Evolutionary conservation across 1,284 basidiomycete genomes (phyloP).

Genomic region (Vanrija sp.): DNA sequence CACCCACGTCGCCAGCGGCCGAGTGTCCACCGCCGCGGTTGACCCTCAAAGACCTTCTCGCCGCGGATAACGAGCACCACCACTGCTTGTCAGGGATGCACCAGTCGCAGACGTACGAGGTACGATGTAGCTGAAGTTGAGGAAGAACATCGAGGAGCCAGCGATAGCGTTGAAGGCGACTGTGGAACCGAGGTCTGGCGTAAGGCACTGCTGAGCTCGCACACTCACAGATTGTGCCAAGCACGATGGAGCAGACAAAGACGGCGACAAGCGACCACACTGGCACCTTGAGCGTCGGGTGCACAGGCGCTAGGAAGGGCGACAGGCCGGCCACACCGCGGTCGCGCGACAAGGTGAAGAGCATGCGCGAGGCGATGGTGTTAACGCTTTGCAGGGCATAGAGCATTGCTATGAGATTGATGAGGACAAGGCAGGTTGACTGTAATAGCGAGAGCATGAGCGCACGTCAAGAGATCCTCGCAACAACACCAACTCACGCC

Average conservation of each 20-base stretch:
- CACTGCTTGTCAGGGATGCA: not conserved
- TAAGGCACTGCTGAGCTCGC: not conserved
- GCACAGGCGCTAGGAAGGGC: slow-evolving; percentile 53
- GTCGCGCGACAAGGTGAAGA: slow-evolving; percentile 66
- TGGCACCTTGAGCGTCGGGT: slow-evolving; percentile 52
- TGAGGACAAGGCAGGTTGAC: slow-evolving; percentile 46
- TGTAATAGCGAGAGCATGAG: too few relatives aligned
- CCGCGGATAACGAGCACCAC: slow-evolving; percentile 23
- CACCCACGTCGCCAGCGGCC: not conserved
- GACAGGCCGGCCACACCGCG: slow-evolving; percentile 58
- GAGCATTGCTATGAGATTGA: slow-evolving; percentile 46
- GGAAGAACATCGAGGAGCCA: slow-evolving; percentile 29
- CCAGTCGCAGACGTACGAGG: slow-evolving; percentile 12
- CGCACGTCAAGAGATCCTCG: too few relatives aligned
- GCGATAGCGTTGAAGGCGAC: slow-evolving; percentile 51
- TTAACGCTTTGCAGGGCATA: slow-evolving; percentile 51
- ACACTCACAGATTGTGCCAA: slow-evolving; percentile 49
- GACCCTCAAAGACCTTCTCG: slow-evolving; percentile 1
- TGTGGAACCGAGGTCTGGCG: slow-evolving; percentile 53
- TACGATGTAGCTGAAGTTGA: slow-evolving; percentile 48
- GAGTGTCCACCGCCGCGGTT: not conserved
- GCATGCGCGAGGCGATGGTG: slow-evolving; percentile 62
- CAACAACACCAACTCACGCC: slow-evolving; percentile 36
- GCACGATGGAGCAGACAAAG: slow-evolving; percentile 44
- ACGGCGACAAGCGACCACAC: slow-evolving; percentile 55